Conservation (phyloP, 2,329 filamentous ascomycete species). For the Paraconiothyrium sp. region DNA sequence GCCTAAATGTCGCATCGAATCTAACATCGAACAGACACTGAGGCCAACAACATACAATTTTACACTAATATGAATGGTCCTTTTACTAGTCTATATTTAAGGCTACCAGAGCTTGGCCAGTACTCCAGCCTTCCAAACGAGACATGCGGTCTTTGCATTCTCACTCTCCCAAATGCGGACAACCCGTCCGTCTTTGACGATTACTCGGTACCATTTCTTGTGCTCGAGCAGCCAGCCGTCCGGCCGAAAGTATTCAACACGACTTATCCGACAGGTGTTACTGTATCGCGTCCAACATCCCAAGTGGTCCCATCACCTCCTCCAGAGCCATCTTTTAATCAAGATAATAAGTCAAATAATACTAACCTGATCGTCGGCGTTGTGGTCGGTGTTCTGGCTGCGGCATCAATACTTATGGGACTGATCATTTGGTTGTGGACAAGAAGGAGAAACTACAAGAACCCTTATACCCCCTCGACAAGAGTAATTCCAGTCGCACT, state of each 20-base stretch:
- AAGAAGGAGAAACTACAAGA: neutral
- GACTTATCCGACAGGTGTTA: constrained; percentile 10
- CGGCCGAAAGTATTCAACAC: constrained; percentile 13
- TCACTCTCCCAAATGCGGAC: neutral
- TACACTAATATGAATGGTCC: neutral
- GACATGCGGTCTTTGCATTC: constrained; percentile 16
- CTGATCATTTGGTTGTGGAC: constrained; percentile 8
- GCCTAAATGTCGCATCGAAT: neutral
- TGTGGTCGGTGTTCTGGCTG: constrained; percentile 14
- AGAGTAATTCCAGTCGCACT: neutral
- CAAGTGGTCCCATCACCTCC: neutral
- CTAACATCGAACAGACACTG: constrained; percentile 8
- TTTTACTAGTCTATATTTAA: neutral
- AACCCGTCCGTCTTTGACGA: neutral
- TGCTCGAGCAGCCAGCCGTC: neutral
- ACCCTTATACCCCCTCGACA: neutral
- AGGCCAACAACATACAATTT: neutral
- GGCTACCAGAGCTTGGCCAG: constrained; percentile 7
- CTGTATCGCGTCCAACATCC: constrained; percentile 1
- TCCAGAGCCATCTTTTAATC: neutral
- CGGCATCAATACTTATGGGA: constrained; percentile 3
- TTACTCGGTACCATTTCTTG: constrained; percentile 17
- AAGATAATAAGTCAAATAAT: neutral
- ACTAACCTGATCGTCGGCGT: constrained; percentile 15
- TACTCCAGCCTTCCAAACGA: constrained; percentile 8